phyloP scores from a whole-genome alignment of 2,329 filamentous ascomycete species.

The Aulographum hederae region DNA sequence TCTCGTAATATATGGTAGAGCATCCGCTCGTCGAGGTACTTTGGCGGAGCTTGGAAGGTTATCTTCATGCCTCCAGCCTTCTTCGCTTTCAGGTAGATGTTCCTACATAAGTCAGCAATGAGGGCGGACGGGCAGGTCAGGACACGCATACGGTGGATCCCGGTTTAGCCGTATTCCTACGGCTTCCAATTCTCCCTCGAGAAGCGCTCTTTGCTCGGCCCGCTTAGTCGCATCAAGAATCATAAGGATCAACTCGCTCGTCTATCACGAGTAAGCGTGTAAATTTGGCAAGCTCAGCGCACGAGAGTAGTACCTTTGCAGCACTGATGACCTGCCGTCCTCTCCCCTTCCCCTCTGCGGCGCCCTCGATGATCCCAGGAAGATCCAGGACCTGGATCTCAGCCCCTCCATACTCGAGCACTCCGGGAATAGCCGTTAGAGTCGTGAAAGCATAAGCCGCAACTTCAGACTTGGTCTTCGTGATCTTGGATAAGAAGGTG shows the following conservation, averaged over 20 bases:
- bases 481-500: constrained; percentile 96
- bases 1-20: constrained; percentile 92
- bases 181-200: constrained; percentile 86
- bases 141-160: constrained; percentile 54
- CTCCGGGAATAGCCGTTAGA: constrained; percentile 88
- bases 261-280: constrained; percentile 24
- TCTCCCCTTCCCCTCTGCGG: constrained; percentile 85
- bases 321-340: constrained; percentile 94
- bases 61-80: constrained; percentile 98
- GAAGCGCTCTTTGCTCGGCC: constrained; percentile 72
- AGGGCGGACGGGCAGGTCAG: background rate
- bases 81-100: constrained; percentile 93
- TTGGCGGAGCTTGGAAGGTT: constrained; percentile 78
- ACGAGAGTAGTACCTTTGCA: constrained; percentile 44
- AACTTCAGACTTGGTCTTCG: constrained; percentile 91
- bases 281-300: background rate
- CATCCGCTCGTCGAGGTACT: constrained; percentile 92
- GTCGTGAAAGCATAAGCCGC: constrained; percentile 97
- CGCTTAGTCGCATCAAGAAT: constrained; percentile 91
- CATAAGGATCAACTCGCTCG: constrained; percentile 94
- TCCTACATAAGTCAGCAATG: constrained; percentile 33
- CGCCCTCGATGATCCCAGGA: constrained; percentile 95
- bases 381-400: constrained; percentile 97
- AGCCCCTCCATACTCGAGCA: constrained; percentile 91
- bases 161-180: constrained; percentile 89